Evolutionary conservation across 139 green algal species (phyloP).

Genomic region (Chlorella sorokiniana): DNA sequence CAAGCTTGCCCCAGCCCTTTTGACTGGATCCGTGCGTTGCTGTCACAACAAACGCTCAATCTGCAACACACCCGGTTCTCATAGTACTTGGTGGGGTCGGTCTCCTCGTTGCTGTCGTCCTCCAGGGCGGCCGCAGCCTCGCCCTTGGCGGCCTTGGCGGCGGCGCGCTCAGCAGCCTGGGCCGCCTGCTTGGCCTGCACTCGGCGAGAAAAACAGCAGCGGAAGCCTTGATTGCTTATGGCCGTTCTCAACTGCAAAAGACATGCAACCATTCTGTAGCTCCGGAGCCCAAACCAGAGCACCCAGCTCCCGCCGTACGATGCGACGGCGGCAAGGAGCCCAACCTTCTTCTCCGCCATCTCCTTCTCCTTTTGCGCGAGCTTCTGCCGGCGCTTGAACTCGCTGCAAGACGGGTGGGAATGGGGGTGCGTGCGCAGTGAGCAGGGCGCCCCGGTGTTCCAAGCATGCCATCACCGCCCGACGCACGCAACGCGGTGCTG

Average conservation of each 20-base stretch:
- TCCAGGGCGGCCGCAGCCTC: conserved; percentile 52
- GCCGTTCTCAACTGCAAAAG: background rate
- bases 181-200: conserved; percentile 74
- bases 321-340: background rate
- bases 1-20: too few species aligned
- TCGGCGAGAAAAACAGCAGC: background rate
- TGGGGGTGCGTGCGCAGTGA: background rate
- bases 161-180: conserved; percentile 55
- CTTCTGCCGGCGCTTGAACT: conserved; percentile 93
- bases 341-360: conserved; percentile 84
- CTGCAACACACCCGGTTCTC: conserved; percentile 81
- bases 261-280: background rate
- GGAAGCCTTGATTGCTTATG: background rate
- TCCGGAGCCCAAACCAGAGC: background rate
- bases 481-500: background rate
- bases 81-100: conserved; percentile 86
- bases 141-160: conserved; percentile 55
- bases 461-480: background rate
- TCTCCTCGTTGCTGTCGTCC: conserved; percentile 76
- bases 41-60: too few species aligned
- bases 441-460: too few species aligned
- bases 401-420: conserved; percentile 56
- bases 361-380: conserved; percentile 73
- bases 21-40: too few species aligned
- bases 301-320: background rate